Evolutionary conservation across 495 filamentous ascomycete species (phyloP), one percentile per base, ranked within the genome.

Genomic region (Penicillium samsonianum): DNA sequence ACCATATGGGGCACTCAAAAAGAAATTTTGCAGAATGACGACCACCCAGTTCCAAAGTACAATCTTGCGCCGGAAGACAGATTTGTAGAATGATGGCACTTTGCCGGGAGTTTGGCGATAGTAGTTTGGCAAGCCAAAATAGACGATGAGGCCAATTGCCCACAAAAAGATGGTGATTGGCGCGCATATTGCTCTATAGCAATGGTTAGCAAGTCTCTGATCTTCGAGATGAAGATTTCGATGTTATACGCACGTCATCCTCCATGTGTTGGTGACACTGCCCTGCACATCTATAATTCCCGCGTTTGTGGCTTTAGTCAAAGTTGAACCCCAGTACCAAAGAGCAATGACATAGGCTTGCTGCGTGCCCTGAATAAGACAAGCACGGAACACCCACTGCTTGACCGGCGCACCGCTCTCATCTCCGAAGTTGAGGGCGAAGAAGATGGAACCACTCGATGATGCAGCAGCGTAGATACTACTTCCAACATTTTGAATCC

Each of bases 91-190:
- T 1, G 77, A 79, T 0, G 88, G 88, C 0, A 90, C 82, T 37
- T 81, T 81, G 50, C 87, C 88, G 0, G 88, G 88, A 1, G 78
- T 71, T 60, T 87, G 86, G 46, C 82, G 77, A 55, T 80, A 80
- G 55, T 79, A 80, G 42, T 78, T 78, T 23, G 78, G 78, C 35
- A 80, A 61, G 10, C 78, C 78, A 35, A 78, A 74, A 52, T 70
- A 77, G 10, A 80, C 55, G 9, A 80, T 46, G 14, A 77, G 44
- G 8, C 76, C 78, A 11, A 80, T 60, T 7, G 51, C 54, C 78
- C 78, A 80, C 6, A 80, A 60, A 48, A 79, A 70, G 3, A 67
- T 37, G 8, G 74, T 65, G 28, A 80, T 75, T 1, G 76, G 75
- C 0, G 78, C 51, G 49, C 74, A 78, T 30, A 79, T 74, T 28